Evolutionary conservation across 148 eudicot genomes (phyloP).

Genomic region (Bassia scoparia): DNA sequence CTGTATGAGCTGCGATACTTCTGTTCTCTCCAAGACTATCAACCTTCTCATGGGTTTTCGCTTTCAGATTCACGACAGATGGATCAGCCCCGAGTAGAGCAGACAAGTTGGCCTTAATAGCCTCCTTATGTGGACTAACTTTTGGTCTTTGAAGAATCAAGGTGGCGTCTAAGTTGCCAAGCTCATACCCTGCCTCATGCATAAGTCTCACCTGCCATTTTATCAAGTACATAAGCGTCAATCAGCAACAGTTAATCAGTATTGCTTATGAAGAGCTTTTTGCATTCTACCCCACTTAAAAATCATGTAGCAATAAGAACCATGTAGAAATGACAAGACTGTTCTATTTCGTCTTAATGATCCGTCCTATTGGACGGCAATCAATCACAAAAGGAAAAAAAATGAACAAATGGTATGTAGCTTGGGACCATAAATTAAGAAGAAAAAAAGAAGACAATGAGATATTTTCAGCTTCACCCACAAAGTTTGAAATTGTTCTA

Average conservation of each 20-base stretch:
- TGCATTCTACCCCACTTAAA: background rate
- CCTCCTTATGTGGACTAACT: constrained; percentile 87
- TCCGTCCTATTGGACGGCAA: background rate
- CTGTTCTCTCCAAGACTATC: constrained; percentile 97
- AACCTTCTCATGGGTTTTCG: constrained; percentile 94
- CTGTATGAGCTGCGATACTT: constrained; percentile 95
- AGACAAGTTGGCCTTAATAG: constrained; percentile 64
- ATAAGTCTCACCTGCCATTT: constrained; percentile 71
- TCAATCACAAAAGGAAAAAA: background rate
- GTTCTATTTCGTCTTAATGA: background rate
- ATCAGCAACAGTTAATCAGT: background rate
- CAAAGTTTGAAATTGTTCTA: background rate
- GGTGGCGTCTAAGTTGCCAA: constrained; percentile 90
- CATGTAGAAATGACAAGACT: background rate
- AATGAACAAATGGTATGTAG: background rate
- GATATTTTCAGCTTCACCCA: background rate
- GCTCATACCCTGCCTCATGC: constrained; percentile 94
- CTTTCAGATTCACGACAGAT: constrained; percentile 77
- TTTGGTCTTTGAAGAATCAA: constrained; percentile 90
- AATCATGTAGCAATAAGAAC: background rate
- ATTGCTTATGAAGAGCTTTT: background rate
- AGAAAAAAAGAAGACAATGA: background rate
- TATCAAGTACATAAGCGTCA: constrained; percentile 16
- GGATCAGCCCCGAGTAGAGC: constrained; percentile 82
- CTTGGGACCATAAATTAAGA: background rate